These are phyloP conservation scores for Metahyphopichia silvanorum DNA, from an alignment of 805 yeast species.

Conservation along the genomic window DNA sequence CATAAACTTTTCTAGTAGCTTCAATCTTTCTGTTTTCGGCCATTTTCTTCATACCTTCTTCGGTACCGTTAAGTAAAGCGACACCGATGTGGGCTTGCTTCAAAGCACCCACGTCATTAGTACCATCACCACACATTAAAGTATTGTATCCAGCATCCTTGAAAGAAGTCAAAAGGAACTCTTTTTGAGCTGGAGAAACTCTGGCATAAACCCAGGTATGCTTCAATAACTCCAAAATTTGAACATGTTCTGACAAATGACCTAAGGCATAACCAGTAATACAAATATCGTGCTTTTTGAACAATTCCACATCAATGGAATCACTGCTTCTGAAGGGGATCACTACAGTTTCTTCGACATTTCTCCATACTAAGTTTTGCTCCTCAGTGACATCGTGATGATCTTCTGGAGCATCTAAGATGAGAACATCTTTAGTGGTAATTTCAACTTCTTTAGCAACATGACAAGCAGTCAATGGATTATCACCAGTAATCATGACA, in stretches of 20 bases:
- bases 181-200: constrained; percentile 95
- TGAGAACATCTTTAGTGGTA: constrained; percentile 77
- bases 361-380: constrained; percentile 75
- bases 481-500: constrained; percentile 98
- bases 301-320: constrained; percentile 53
- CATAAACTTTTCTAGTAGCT: constrained; percentile 62
- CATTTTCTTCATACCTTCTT: constrained; percentile 85
- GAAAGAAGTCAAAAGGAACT: constrained; percentile 77
- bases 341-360: constrained; percentile 69
- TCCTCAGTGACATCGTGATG: constrained; percentile 46
- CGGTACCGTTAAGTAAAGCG: constrained; percentile 96
- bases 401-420: constrained; percentile 80
- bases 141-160: constrained; percentile 90
- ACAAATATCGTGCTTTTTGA: constrained; percentile 77
- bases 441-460: constrained; percentile 93
- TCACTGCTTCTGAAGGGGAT: constrained; percentile 65
- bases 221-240: constrained; percentile 69
- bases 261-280: constrained; percentile 88
- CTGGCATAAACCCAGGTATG: constrained; percentile 97
- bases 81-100: constrained; percentile 98
- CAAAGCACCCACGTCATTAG: constrained; percentile 99
- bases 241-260: constrained; percentile 61
- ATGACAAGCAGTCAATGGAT: constrained; percentile 96
- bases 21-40: constrained; percentile 76
- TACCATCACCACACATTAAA: constrained; percentile 99